Base-by-base conservation (phyloP, 352 stramenopile genomes). In the Phytophthora vignae region DNA sequence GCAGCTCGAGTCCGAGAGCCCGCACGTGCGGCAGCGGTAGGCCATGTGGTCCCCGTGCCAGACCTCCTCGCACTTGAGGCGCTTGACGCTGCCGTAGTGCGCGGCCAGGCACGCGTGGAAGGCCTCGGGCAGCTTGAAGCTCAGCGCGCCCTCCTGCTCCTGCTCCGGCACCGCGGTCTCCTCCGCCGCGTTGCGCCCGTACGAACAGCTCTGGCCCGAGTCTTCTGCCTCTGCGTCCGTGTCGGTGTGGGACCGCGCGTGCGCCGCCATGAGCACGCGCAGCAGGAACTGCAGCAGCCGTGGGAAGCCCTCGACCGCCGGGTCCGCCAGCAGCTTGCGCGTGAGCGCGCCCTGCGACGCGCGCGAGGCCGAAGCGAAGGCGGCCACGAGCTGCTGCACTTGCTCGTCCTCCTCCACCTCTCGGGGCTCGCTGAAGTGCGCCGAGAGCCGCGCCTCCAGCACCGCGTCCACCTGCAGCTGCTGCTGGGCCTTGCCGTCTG, bases 21-120 rank as follows among this genome's bases (percentile, higher is more conserved):
- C 88, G 69, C 88, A 96, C 11, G 88, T 96, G 4, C 84, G 74
- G 61, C 88, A 96, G 31, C 88, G 81, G 64, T 96, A 96, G 14
- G 88, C 88, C 85, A 96, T 96, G 73, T 96, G 88, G 72, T 94
- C 87, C 50, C 88, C 87, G 55, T 94, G 85, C 88, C 88, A 96
- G n/a, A 96, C 88, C 71, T 93, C 86, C 69, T 93, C 88, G 58
- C 88, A 95, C 76, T 95, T 95, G 60, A 79, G 84, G 6, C 81
- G 83, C 78, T 90, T 80, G 9, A 92, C 82, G 29, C 79, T 90
- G 55, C 86, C 88, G 66, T 92, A 94, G 12, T 73, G 65, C 3
- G 72, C 63, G 1, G 81, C 64, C 15, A 94, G 49, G 55, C 87
- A 94, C 44, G 65, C 56, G 29, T 81, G 73, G 57, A 92, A 90